A percentile compares a stretch with the other conserved stretches of the same genome.
Conservation (phyloP, 176 grass and related monocot genomes). For the Thalia dealbata region DNA sequence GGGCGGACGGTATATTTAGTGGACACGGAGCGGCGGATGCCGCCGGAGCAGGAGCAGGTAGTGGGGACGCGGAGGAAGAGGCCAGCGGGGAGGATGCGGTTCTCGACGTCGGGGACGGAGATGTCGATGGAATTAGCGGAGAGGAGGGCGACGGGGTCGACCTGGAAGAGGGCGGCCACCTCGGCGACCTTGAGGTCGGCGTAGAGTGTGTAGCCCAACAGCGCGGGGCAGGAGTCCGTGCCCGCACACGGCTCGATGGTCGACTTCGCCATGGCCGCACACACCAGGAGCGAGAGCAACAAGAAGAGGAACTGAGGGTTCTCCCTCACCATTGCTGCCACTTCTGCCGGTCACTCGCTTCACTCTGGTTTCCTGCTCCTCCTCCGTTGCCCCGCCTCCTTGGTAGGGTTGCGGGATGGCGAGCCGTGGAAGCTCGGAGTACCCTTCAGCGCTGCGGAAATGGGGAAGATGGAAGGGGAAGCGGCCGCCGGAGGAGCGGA, state of each 20-base stretch:
- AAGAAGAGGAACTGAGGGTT: conserved; percentile 23
- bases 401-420: too few species aligned
- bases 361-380: too few species aligned
- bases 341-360: neutral
- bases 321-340: conserved; percentile 2
- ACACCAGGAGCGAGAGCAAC: neutral
- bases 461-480: too few species aligned
- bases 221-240: conserved; percentile 55
- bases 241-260: conserved; percentile 85
- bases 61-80: conserved; percentile 70
- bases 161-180: conserved; percentile 61
- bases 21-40: conserved; percentile 74
- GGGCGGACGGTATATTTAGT: conserved; percentile 62
- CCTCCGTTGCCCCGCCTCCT: too few species aligned
- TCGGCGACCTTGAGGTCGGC: conserved; percentile 89
- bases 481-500: too few species aligned
- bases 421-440: too few species aligned
- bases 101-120: conserved; percentile 33
- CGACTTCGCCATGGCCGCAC: conserved; percentile 37
- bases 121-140: conserved; percentile 67
- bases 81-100: conserved; percentile 66
- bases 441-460: too few species aligned
- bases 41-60: conserved; percentile 56
- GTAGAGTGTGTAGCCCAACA: conserved; percentile 90
- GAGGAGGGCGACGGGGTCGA: conserved; percentile 42